A percentile compares a stretch with the other conserved stretches of the same genome.
Conservation (phyloP, 106 monocot species). For the Gastrodia elata region DNA sequence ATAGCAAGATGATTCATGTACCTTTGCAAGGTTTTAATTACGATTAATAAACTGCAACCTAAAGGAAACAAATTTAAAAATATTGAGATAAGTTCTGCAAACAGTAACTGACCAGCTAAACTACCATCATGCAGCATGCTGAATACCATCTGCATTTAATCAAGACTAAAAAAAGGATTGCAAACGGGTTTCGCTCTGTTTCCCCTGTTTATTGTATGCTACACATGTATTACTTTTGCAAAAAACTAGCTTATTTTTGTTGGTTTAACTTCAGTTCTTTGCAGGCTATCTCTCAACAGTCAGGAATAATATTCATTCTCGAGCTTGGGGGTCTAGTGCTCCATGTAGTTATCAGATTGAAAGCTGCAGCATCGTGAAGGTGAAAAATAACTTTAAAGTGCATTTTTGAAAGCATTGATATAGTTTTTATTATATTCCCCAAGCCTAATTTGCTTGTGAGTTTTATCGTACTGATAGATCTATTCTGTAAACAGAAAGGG, state of each 20-base stretch:
- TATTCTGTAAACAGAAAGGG: conserved; percentile 55
- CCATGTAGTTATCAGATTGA: conserved; percentile 77
- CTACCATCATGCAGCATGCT: too few species aligned
- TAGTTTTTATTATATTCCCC: neutral
- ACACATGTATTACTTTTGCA: neutral
- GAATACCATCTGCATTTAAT: too few species aligned
- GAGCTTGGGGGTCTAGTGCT: conserved; percentile 81
- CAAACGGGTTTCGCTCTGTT: too few species aligned
- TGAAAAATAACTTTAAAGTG: conserved; percentile 11
- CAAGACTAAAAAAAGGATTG: too few species aligned
- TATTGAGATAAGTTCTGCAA: too few species aligned
- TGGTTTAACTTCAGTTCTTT: conserved; percentile 1
- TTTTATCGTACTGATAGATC: neutral
- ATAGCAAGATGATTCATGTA: too few species aligned
- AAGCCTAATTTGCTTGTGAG: neutral
- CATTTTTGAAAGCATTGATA: neutral
- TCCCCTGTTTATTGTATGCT: too few species aligned
- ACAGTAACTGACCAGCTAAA: too few species aligned
- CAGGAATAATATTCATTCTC: conserved; percentile 89
- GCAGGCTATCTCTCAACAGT: conserved; percentile 80
- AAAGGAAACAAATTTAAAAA: too few species aligned
- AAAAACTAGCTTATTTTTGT: neutral
- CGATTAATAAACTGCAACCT: too few species aligned
- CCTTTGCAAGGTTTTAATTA: too few species aligned
- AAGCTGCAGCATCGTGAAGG: conserved; percentile 82